Conservation (phyloP, 305 asterid genomes). For the Solanum aculeatissimum region DNA sequence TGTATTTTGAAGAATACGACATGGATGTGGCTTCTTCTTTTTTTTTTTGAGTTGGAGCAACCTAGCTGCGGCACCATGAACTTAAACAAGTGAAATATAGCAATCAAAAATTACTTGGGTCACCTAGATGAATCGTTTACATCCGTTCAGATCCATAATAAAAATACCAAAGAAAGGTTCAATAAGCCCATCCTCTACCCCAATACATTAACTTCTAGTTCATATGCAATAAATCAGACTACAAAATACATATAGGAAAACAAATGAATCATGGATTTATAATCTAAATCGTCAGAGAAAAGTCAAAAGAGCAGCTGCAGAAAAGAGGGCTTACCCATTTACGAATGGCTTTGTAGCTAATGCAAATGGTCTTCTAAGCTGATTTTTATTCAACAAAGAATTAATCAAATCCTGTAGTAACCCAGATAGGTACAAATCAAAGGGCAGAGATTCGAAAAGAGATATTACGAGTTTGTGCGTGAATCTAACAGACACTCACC, state of each 20-base stretch:
- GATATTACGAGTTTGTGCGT: slow-evolving; percentile 1
- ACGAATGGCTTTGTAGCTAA: neutral
- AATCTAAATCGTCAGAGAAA: neutral
- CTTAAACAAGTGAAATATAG: neutral
- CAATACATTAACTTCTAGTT: neutral
- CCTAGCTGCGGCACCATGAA: neutral
- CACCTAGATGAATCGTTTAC: neutral
- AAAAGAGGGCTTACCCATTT: neutral
- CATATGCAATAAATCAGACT: neutral
- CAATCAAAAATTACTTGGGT: neutral
- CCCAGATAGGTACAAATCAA: neutral
- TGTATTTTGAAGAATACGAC: neutral
- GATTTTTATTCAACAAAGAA: neutral
- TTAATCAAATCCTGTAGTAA: neutral
- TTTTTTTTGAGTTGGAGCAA: neutral
- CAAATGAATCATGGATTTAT: neutral
- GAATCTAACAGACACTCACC: neutral
- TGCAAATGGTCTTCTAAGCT: neutral
- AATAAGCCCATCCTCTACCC: neutral
- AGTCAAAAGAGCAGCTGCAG: neutral
- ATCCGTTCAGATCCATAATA: neutral
- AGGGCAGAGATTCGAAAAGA: neutral
- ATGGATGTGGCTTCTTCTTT: neutral
- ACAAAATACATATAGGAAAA: neutral
- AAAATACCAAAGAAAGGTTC: neutral